Percentiles rank a stretch among this genome's conserved stretches.
These are phyloP conservation scores for Sugiyamaella japonica DNA, from an alignment of 1,139 yeast genomes.

Conservation along the genomic window DNA sequence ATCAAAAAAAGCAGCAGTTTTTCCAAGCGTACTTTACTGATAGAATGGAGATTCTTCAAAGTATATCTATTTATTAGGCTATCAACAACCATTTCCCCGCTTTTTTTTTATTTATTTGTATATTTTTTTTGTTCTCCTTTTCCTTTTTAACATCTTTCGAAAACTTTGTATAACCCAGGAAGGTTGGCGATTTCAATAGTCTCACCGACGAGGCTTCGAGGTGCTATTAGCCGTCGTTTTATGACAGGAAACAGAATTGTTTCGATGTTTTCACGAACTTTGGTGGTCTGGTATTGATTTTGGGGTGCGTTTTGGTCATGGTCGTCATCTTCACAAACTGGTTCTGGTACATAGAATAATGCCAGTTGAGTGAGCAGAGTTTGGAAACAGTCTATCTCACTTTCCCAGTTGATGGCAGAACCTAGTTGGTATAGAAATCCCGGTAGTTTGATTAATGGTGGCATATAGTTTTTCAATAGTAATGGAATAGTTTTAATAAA, in stretches of 20 bases:
- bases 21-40: slow-evolving; percentile 35
- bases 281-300: neutral
- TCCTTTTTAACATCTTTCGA: slow-evolving; percentile 68
- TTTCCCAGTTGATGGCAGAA: slow-evolving; percentile 56
- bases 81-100: neutral
- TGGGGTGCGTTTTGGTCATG: neutral
- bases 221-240: slow-evolving; percentile 65
- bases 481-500: slow-evolving; percentile 57
- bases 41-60: slow-evolving; percentile 33
- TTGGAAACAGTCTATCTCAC: slow-evolving; percentile 65
- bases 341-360: slow-evolving; percentile 69
- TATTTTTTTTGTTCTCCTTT: slow-evolving; percentile 12
- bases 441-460: slow-evolving; percentile 65
- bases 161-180: slow-evolving; percentile 87
- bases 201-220: slow-evolving; percentile 51
- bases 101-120: slow-evolving; percentile 6
- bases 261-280: slow-evolving; percentile 46
- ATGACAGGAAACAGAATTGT: slow-evolving; percentile 64
- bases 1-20: slow-evolving; percentile 23
- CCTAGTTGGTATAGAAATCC: slow-evolving; percentile 65
- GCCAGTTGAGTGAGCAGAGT: slow-evolving; percentile 71
- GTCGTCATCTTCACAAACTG: slow-evolving; percentile 37
- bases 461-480: slow-evolving; percentile 60
- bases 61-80: slow-evolving; percentile 21
- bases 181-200: slow-evolving; percentile 85